phyloP scores from a whole-genome alignment of 1,139 yeast genomes.

The Geotrichum bryndzae region DNA sequence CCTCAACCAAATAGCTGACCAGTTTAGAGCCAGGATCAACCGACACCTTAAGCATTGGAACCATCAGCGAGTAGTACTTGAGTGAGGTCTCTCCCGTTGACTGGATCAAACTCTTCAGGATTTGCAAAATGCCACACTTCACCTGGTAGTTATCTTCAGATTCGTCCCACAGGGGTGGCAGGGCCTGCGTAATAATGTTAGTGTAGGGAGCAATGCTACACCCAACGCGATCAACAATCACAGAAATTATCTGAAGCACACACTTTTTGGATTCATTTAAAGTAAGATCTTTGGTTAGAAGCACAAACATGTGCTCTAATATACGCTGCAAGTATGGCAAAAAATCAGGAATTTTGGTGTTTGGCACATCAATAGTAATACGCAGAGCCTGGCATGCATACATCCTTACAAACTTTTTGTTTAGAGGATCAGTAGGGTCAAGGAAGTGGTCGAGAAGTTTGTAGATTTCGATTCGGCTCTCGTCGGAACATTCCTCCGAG shows the following conservation, averaged over 20 bases:
- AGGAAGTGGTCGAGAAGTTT: conserved; percentile 47
- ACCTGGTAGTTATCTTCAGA: conserved; percentile 56
- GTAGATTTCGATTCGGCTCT: conserved; percentile 56
- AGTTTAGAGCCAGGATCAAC: conserved; percentile 60
- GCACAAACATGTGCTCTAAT: conserved; percentile 43
- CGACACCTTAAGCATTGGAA: conserved; percentile 58
- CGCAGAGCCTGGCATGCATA: conserved; percentile 70
- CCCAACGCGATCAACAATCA: conserved; percentile 53
- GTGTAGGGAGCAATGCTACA: conserved; percentile 28
- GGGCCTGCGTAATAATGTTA: conserved; percentile 49
- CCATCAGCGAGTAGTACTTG: conserved; percentile 54
- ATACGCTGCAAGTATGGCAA: conserved; percentile 56
- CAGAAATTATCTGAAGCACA: conserved; percentile 60
- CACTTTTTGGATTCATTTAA: conserved; percentile 70
- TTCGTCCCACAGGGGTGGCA: conserved; percentile 72
- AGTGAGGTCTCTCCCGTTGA: conserved; percentile 58
- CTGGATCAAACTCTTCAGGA: conserved; percentile 57
- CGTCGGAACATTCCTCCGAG: conserved; percentile 54
- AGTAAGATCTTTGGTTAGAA: conserved; percentile 44
- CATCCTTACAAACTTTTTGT: conserved; percentile 70
- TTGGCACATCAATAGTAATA: conserved; percentile 77
- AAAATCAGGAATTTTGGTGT: conserved; percentile 62
- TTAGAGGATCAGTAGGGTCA: conserved; percentile 40
- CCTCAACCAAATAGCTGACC: conserved; percentile 68
- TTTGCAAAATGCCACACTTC: conserved; percentile 64